Evolutionary conservation across 2,329 filamentous ascomycete species (phyloP).

Genomic region (Venturiaceae sp.): DNA sequence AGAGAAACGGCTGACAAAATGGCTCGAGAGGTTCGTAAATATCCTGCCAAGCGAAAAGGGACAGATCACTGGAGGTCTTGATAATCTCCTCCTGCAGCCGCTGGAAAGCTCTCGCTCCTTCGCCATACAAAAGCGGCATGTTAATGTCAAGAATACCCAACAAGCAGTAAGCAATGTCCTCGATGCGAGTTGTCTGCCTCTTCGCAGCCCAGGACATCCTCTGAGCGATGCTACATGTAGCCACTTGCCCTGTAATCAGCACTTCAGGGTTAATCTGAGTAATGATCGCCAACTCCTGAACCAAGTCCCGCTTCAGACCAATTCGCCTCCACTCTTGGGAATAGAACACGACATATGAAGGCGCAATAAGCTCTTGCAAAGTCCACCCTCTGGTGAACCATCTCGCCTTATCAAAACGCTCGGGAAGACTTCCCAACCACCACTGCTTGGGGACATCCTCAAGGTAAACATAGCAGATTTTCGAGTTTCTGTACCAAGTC

Average conservation of each 20-base stretch:
- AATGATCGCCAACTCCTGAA: background rate
- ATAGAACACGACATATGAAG: constrained; percentile 16
- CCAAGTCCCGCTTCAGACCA: background rate
- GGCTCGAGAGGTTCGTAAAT: too few relatives aligned
- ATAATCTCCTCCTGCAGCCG: constrained; percentile 6
- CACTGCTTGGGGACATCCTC: background rate
- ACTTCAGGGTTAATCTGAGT: background rate
- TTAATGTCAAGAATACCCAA: constrained; percentile 4
- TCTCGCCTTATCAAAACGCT: constrained; percentile 11
- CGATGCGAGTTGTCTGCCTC: background rate
- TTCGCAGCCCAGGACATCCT: constrained; percentile 7
- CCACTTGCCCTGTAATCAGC: background rate
- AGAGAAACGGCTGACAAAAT: too few relatives aligned
- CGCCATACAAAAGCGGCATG: constrained; percentile 5
- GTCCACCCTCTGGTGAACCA: constrained; percentile 13
- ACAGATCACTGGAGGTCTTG: background rate
- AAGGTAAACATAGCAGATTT: constrained; percentile 8
- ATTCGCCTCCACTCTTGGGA: constrained; percentile 3
- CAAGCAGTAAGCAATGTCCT: constrained; percentile 6
- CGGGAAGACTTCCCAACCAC: background rate
- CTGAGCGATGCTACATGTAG: background rate
- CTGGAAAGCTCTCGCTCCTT: constrained; percentile 3
- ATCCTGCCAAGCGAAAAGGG: constrained; percentile 11
- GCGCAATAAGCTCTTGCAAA: constrained; percentile 14
- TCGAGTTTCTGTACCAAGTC: constrained; percentile 8